Percentiles rank a stretch among this genome's conserved stretches.
phyloP scores from a whole-genome alignment of 2,329 filamentous ascomycete species.

The Xylaria sp. region DNA sequence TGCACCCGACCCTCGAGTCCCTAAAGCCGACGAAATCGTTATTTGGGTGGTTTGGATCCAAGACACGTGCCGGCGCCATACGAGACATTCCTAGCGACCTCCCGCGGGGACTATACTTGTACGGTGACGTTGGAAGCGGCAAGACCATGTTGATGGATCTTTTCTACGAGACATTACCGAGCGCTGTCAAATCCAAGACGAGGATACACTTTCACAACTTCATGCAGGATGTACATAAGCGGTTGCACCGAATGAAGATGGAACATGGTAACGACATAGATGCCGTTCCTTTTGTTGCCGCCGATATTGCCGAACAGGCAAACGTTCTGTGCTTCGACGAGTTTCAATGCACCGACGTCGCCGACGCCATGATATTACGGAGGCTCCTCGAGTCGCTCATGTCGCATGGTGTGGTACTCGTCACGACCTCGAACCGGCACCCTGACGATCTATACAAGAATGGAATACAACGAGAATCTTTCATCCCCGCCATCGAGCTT shows the following conservation, averaged over 20 bases:
- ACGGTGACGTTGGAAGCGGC: constrained; percentile 94
- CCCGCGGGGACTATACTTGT: constrained; percentile 92
- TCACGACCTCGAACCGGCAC: constrained; percentile 97
- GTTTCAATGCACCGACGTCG: constrained; percentile 98
- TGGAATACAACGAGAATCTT: constrained; percentile 94
- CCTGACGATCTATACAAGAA: constrained; percentile 98
- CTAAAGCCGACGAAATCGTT: constrained; percentile 68
- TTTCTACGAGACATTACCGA: constrained; percentile 91
- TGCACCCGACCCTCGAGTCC: constrained; percentile 81
- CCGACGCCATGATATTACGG: constrained; percentile 96
- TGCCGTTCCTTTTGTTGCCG: constrained; percentile 89
- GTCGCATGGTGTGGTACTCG: constrained; percentile 94
- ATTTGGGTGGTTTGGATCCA: constrained; percentile 69
- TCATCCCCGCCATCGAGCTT: constrained; percentile 93
- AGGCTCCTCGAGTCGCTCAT: constrained; percentile 89
- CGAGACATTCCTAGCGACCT: constrained; percentile 74
- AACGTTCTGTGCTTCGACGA: constrained; percentile 97
- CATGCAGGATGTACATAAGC: constrained; percentile 96
- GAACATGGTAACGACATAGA: constrained; percentile 89
- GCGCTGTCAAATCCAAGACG: constrained; percentile 82
- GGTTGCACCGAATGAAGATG: constrained; percentile 91
- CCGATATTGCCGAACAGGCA: constrained; percentile 87
- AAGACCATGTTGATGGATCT: constrained; percentile 99
- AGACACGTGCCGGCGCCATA: constrained; percentile 54
- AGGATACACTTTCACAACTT: constrained; percentile 99